Conservation (phyloP, 306 rosid species). For the Rosa persica region DNA sequence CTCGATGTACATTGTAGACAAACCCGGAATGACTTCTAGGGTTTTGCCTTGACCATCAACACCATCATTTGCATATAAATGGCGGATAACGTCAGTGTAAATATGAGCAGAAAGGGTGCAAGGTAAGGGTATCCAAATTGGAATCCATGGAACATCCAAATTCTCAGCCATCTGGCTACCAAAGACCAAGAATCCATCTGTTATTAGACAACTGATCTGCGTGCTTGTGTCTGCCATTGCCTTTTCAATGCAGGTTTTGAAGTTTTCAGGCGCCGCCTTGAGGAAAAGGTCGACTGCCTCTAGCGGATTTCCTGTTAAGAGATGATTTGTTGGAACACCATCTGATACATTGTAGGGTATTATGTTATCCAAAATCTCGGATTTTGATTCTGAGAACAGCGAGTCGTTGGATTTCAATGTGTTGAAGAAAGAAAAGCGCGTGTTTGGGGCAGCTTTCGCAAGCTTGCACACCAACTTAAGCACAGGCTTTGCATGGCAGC, state of each 20-base stretch:
- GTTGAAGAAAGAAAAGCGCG: slow-evolving; percentile 36
- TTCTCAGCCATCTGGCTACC: slow-evolving; percentile 28
- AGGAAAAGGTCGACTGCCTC: slow-evolving; percentile 35
- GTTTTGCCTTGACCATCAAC: neutral
- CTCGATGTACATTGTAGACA: slow-evolving; percentile 27
- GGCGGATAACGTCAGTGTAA: slow-evolving; percentile 30
- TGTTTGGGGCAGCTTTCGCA: slow-evolving; percentile 32
- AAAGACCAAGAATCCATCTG: slow-evolving; percentile 16
- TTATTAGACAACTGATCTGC: slow-evolving; percentile 27
- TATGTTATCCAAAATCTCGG: slow-evolving; percentile 13
- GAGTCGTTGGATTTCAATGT: slow-evolving; percentile 17
- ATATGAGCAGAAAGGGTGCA: slow-evolving; percentile 35
- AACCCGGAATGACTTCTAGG: slow-evolving; percentile 46
- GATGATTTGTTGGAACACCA: slow-evolving; percentile 31
- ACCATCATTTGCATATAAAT: neutral
- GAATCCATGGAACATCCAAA: slow-evolving; percentile 47
- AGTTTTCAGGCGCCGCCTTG: slow-evolving; percentile 26
- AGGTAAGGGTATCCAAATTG: slow-evolving; percentile 36
- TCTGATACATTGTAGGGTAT: slow-evolving; percentile 24
- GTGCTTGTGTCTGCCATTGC: slow-evolving; percentile 19
- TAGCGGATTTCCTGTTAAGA: neutral
- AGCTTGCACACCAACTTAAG: slow-evolving; percentile 30
- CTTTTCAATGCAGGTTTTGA: slow-evolving; percentile 21
- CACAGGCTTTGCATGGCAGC: slow-evolving; percentile 22
- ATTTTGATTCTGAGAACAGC: neutral